A percentile compares a stretch with the other conserved stretches of the same genome.
Conservation (phyloP, 192 early-diverging fungal genomes). For the Backusella liffmaniae region DNA sequence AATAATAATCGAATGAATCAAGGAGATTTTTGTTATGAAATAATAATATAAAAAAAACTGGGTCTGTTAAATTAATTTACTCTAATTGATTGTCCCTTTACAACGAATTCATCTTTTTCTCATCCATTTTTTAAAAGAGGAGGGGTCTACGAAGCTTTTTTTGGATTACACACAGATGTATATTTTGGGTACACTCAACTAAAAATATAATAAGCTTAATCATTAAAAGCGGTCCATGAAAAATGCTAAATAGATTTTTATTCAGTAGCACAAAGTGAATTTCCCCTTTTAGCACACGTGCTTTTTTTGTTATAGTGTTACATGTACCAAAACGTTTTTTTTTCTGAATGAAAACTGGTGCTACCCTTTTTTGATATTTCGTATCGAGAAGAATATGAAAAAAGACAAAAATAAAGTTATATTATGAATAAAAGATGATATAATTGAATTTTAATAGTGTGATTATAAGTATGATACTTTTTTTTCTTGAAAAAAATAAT, state of each 20-base stretch:
- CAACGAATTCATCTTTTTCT: neutral
- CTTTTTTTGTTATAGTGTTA: neutral
- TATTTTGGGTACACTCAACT: conserved; percentile 1
- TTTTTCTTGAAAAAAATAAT: too few relatives aligned
- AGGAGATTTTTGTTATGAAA: neutral
- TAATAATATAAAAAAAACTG: neutral
- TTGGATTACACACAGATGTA: neutral
- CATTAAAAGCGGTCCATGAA: neutral
- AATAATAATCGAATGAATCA: neutral
- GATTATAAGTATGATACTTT: neutral
- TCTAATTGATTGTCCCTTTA: conserved; percentile 6
- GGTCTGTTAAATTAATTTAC: neutral
- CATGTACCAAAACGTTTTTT: neutral
- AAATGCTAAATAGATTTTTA: neutral
- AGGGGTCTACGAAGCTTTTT: neutral
- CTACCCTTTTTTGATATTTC: neutral
- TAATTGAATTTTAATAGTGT: neutral
- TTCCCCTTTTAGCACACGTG: conserved; percentile 10
- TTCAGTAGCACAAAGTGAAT: neutral
- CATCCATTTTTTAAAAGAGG: neutral
- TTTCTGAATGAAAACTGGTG: neutral
- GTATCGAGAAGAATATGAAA: neutral
- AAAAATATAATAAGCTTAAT: neutral
- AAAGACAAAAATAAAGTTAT: neutral
- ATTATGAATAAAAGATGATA: conserved; percentile 1